Conservation (phyloP, 257 asterid species). For the Petrea volubilis region DNA sequence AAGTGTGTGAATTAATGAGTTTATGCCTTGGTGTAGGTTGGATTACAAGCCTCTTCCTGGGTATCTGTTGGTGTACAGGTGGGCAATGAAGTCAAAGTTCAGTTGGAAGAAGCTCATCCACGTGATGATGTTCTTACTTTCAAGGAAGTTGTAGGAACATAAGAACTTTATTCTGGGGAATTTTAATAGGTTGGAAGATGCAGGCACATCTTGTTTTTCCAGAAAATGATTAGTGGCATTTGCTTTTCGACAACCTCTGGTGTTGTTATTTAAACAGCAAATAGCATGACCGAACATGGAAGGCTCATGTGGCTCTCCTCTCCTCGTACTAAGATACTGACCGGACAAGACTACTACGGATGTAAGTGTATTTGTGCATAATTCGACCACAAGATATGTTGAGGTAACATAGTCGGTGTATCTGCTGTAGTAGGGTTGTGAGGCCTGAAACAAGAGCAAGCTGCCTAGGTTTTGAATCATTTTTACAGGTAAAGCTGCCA, state of each 20-base stretch:
- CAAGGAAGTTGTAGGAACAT: slow-evolving; percentile 52
- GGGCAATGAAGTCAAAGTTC: slow-evolving; percentile 81
- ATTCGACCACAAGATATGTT: not conserved
- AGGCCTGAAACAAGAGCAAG: not conserved
- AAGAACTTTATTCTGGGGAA: not conserved
- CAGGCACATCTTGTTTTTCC: not conserved
- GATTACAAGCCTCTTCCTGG: slow-evolving; percentile 76
- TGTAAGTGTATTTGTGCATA: not conserved
- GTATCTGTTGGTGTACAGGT: slow-evolving; percentile 76
- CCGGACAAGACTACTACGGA: not conserved
- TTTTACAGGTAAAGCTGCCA: not conserved
- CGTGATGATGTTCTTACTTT: slow-evolving; percentile 76
- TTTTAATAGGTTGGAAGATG: slow-evolving; percentile 2
- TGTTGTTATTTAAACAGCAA: not conserved
- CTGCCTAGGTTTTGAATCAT: not conserved
- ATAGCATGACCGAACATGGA: not conserved
- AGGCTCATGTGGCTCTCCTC: not conserved
- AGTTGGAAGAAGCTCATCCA: slow-evolving; percentile 85
- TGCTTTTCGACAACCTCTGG: slow-evolving; percentile 1
- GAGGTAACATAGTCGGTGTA: slow-evolving; percentile 11
- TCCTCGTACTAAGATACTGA: not conserved
- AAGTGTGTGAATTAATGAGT: slow-evolving; percentile 8
- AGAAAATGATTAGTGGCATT: slow-evolving; percentile 5
- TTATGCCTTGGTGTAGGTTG: slow-evolving; percentile 57
- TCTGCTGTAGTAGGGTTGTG: not conserved